Conservation (phyloP, 2,329 filamentous ascomycete genomes). For the Aspergillus sp. region DNA sequence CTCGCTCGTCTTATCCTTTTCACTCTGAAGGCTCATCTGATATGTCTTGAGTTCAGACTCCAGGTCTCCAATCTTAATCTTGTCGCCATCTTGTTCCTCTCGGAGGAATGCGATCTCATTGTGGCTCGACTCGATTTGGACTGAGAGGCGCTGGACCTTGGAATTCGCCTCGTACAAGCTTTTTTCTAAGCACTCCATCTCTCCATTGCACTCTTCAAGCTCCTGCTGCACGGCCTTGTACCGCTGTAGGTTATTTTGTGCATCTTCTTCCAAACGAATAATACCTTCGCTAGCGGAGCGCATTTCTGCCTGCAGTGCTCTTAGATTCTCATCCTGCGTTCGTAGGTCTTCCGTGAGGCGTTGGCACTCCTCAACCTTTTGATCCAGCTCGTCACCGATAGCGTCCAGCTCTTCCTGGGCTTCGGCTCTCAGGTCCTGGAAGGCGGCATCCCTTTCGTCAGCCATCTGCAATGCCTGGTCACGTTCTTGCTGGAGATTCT, state of each 20-base stretch:
- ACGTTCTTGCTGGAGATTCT: constrained; percentile 76
- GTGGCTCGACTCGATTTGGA: constrained; percentile 90
- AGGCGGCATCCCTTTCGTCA: constrained; percentile 58
- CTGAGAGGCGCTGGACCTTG: constrained; percentile 82
- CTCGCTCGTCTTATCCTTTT: constrained; percentile 73
- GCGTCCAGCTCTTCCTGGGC: constrained; percentile 60
- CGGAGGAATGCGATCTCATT: constrained; percentile 92
- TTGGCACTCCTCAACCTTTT: constrained; percentile 69
- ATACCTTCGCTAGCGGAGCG: constrained; percentile 85
- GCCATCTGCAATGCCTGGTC: constrained; percentile 80
- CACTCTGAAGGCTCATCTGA: constrained; percentile 78
- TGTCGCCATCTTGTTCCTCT: constrained; percentile 95
- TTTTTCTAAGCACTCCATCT: constrained; percentile 82
- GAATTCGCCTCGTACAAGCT: constrained; percentile 80
- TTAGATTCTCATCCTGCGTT: constrained; percentile 81
- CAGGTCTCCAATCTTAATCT: constrained; percentile 94
- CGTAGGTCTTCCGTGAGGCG: constrained; percentile 70
- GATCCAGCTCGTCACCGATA: constrained; percentile 65
- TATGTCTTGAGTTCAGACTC: constrained; percentile 77
- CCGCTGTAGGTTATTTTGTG: constrained; percentile 72
- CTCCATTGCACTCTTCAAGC: constrained; percentile 77
- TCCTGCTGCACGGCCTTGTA: constrained; percentile 84
- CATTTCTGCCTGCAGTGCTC: constrained; percentile 91
- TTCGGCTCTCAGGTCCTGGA: constrained; percentile 55
- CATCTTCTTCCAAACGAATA: constrained; percentile 84